A percentile compares a stretch with the other conserved stretches of the same genome.
Conservation (phyloP, 2,329 filamentous ascomycete genomes). For the Emergomyces africanus region DNA sequence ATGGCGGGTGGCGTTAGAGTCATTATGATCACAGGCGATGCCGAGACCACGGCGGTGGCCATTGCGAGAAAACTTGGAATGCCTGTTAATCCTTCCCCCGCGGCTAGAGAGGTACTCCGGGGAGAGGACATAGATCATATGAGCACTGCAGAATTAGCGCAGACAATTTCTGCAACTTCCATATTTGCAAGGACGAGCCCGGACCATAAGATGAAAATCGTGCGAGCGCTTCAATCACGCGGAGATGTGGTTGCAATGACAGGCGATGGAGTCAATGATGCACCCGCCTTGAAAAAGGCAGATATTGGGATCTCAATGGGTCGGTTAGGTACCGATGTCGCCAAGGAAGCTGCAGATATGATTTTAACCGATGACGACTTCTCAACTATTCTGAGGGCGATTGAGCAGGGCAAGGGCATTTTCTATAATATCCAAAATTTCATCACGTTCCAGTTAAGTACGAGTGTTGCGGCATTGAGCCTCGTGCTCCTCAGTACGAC, state of each 20-base stretch:
- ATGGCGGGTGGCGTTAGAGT: slow-evolving; percentile 94
- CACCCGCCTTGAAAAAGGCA: slow-evolving; percentile 88
- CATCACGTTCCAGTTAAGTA: slow-evolving; percentile 94
- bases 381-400: slow-evolving; percentile 80
- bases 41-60: slow-evolving; percentile 84
- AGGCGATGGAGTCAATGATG: slow-evolving; percentile 95
- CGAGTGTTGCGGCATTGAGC: slow-evolving; percentile 82
- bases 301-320: slow-evolving; percentile 99
- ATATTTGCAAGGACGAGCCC: slow-evolving; percentile 95
- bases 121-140: slow-evolving; percentile 91
- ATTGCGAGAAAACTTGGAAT: slow-evolving; percentile 95
- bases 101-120: slow-evolving; percentile 54
- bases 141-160: slow-evolving; percentile 70
- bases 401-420: slow-evolving; percentile 97
- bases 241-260: slow-evolving; percentile 99
- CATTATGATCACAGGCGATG: slow-evolving; percentile 98
- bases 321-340: slow-evolving; percentile 84
- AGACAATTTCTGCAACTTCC: slow-evolving; percentile 75
- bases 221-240: slow-evolving; percentile 76
- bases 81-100: slow-evolving; percentile 52
- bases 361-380: slow-evolving; percentile 84
- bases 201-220: slow-evolving; percentile 97
- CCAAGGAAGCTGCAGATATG: slow-evolving; percentile 87
- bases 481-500: slow-evolving; percentile 87
- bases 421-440: slow-evolving; percentile 99